Evolutionary conservation across 1,284 basidiomycete genomes (phyloP).

Genomic region (Coniferiporia weirii): DNA sequence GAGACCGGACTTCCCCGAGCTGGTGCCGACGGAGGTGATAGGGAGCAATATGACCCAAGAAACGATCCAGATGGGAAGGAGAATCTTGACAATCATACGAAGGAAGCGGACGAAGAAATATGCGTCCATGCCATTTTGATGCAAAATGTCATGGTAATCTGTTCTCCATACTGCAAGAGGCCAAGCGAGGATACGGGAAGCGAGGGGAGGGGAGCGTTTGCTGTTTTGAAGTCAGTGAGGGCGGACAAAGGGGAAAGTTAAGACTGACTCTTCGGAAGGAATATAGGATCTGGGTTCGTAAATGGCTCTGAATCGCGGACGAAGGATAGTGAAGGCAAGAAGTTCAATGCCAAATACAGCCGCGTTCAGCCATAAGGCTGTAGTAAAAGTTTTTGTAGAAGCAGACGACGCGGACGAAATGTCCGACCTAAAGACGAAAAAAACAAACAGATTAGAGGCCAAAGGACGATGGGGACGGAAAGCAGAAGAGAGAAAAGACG

Average conservation of each 20-base stretch:
- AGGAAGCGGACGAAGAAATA: constrained; percentile 93
- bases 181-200: constrained; percentile 28
- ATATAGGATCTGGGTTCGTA: constrained; percentile 79
- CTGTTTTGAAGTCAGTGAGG: constrained; percentile 29
- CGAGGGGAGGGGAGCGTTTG: constrained; percentile 45
- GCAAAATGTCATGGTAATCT: constrained; percentile 53
- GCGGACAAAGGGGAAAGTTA: constrained; percentile 1
- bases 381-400: constrained; percentile 62
- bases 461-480: neutral
- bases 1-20: constrained; percentile 52
- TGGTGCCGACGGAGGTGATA: constrained; percentile 52
- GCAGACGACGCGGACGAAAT: neutral
- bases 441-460: neutral
- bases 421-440: neutral
- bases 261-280: constrained; percentile 39
- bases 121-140: constrained; percentile 84
- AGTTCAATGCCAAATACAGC: constrained; percentile 65
- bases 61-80: constrained; percentile 79
- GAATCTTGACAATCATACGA: constrained; percentile 73
- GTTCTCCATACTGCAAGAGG: constrained; percentile 57
- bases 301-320: constrained; percentile 67
- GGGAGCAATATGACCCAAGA: constrained; percentile 72
- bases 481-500: neutral
- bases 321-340: constrained; percentile 61
- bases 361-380: constrained; percentile 72